These are phyloP conservation scores for Garcia nutans DNA, from an alignment of 345 rosid species.

Conservation along the genomic window DNA sequence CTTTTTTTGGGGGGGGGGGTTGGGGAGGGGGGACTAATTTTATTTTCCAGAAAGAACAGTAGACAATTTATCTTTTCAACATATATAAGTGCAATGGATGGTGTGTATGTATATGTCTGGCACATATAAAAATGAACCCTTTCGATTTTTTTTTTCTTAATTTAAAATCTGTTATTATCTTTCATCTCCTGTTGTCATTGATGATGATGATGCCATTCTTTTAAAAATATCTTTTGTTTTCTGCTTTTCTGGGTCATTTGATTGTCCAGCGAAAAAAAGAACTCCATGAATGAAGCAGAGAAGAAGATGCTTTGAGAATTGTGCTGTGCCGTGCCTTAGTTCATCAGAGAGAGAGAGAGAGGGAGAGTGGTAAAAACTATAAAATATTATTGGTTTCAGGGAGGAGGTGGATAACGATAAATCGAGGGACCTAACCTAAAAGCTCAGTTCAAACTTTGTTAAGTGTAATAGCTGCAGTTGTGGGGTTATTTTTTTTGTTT, in stretches of 20 bases:
- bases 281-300: no score
- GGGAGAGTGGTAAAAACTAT: no score
- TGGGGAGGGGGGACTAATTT: not conserved
- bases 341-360: no score
- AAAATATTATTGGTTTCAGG: no score
- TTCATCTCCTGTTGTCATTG: not conserved
- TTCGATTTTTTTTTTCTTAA: conserved; percentile 15
- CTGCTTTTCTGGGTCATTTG: not conserved
- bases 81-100: conserved; percentile 30
- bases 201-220: not conserved
- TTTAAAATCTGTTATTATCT: not conserved
- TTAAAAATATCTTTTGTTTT: not conserved
- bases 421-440: not conserved
- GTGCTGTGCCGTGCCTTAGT: no score
- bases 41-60: conserved; percentile 23
- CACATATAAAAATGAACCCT: conserved; percentile 30
- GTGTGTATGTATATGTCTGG: conserved; percentile 32
- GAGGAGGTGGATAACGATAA: no score
- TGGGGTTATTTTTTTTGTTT: not conserved
- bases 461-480: not conserved
- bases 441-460: not conserved
- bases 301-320: not conserved
- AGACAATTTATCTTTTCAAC: conserved; percentile 9
- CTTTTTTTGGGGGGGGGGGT: not conserved
- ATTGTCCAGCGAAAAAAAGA: not conserved